These are phyloP conservation scores for Vigna mungo DNA, from an alignment of 306 rosid genomes.

Conservation along the genomic window DNA sequence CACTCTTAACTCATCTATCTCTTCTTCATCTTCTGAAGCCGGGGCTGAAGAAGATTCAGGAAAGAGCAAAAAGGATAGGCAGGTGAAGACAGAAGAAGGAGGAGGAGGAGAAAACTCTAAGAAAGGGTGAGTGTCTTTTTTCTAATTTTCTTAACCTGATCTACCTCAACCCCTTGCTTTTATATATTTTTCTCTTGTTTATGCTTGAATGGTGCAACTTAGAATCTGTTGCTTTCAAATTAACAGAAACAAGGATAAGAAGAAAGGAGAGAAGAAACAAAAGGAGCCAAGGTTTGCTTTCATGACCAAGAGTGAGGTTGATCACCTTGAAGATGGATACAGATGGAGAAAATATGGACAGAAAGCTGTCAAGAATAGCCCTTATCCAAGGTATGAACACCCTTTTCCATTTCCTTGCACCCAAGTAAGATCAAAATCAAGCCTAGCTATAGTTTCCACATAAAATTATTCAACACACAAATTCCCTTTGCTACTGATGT, in stretches of 20 bases:
- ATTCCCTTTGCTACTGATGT: neutral
- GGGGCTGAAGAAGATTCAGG: slow-evolving; percentile 75
- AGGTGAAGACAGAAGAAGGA: slow-evolving; percentile 57
- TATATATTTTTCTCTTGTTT: neutral
- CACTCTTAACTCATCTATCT: slow-evolving; percentile 65
- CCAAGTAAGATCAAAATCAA: neutral
- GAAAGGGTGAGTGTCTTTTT: slow-evolving; percentile 59
- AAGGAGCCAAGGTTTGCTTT: slow-evolving; percentile 83
- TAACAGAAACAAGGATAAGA: slow-evolving; percentile 61
- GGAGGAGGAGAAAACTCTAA: slow-evolving; percentile 61
- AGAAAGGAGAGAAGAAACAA: slow-evolving; percentile 80
- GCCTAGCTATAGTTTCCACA: slow-evolving; percentile 1
- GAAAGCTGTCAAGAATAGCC: slow-evolving; percentile 88
- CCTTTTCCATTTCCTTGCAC: slow-evolving; percentile 3
- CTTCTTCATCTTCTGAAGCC: slow-evolving; percentile 80
- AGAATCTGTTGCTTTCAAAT: neutral
- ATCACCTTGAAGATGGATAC: slow-evolving; percentile 90
- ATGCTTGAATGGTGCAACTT: slow-evolving; percentile 43
- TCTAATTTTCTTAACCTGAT: neutral
- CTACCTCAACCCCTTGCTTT: slow-evolving; percentile 4
- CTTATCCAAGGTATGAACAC: slow-evolving; percentile 70
- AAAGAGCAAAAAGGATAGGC: slow-evolving; percentile 59
- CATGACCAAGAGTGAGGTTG: slow-evolving; percentile 94
- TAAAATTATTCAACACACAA: neutral
- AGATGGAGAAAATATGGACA: slow-evolving; percentile 95